Evolutionary conservation across 208 protist genomes (phyloP).

Genomic region (Leishmania gerbilli): DNA sequence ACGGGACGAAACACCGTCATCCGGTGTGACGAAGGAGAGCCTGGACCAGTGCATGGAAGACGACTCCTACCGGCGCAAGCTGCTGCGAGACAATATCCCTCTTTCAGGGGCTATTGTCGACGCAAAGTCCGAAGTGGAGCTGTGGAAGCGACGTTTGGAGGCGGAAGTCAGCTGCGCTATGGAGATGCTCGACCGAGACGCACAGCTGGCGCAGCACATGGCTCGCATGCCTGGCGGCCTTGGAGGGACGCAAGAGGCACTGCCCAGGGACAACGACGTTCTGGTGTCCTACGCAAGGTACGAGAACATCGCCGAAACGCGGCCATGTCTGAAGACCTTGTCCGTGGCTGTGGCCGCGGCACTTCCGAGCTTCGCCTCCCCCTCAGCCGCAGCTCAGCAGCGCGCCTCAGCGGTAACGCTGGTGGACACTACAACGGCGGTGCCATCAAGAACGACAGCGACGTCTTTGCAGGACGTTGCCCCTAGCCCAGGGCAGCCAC

Average conservation of each 20-base stretch:
- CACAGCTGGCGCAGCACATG: conserved; percentile 5
- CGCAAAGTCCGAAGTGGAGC: conserved; percentile 28
- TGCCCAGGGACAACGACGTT: conserved; percentile 13
- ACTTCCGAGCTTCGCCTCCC: not conserved
- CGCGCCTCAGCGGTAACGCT: not conserved
- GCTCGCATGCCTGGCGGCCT: not conserved
- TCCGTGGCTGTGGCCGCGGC: conserved; percentile 13
- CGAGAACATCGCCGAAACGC: conserved; percentile 5
- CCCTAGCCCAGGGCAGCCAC: not conserved
- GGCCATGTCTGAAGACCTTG: not conserved
- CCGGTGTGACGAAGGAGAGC: not conserved
- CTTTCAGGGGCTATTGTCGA: conserved; percentile 43
- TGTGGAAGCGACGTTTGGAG: conserved; percentile 53
- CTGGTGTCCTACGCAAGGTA: conserved; percentile 37
- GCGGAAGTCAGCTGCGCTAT: conserved; percentile 47
- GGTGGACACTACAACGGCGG: not conserved
- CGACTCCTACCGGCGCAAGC: conserved; percentile 32
- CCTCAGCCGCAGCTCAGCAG: not conserved
- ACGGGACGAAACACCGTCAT: no score
- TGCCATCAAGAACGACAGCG: not conserved
- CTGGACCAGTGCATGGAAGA: conserved; percentile 12
- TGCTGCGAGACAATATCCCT: conserved; percentile 41
- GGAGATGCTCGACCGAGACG: conserved; percentile 63
- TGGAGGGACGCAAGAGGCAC: not conserved
- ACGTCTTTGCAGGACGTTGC: not conserved